A percentile compares a stretch with the other conserved stretches of the same genome.
phyloP scores from a whole-genome alignment of 352 stramenopile genomes.

The Phytophthora syringae region DNA sequence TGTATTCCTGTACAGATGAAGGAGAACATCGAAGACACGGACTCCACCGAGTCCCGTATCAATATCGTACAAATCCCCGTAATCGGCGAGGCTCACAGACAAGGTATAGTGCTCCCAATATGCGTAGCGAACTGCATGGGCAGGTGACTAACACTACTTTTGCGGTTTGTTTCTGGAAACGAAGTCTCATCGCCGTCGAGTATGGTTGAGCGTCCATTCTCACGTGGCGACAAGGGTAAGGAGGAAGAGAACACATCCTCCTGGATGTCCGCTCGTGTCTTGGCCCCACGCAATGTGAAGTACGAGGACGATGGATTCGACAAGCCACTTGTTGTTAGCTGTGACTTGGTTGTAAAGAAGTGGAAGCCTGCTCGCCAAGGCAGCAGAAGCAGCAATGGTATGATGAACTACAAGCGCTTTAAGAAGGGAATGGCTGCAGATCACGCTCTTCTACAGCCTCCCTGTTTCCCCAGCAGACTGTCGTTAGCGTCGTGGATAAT shows the following conservation, averaged over 20 bases:
- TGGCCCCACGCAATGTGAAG: constrained; percentile 37
- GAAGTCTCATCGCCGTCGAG: constrained; percentile 18
- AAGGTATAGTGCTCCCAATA: constrained; percentile 15
- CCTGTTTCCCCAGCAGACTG: constrained; percentile 59
- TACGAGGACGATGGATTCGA: constrained; percentile 32
- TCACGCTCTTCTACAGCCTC: constrained; percentile 48
- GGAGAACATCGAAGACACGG: constrained; percentile 17
- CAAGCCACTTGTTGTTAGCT: constrained; percentile 60
- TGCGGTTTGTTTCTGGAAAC: background rate
- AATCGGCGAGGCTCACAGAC: constrained; percentile 4
- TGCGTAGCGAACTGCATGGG: background rate
- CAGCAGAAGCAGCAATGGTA: constrained; percentile 8
- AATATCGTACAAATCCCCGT: constrained; percentile 40
- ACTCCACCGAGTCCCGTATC: constrained; percentile 8
- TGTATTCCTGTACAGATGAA: constrained; percentile 20
- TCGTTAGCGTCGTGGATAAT: constrained; percentile 75
- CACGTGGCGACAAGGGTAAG: constrained; percentile 4
- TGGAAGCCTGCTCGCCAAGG: background rate
- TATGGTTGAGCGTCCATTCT: constrained; percentile 4
- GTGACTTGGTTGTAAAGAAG: constrained; percentile 61
- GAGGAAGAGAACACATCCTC: constrained; percentile 5
- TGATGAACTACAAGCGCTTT: constrained; percentile 86
- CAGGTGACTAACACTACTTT: constrained; percentile 10
- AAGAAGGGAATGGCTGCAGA: constrained; percentile 68
- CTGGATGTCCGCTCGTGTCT: constrained; percentile 45